These are phyloP conservation scores for Aspergillus novofumigatus DNA, from an alignment of 2,329 filamentous ascomycete species.

Conservation along the genomic window DNA sequence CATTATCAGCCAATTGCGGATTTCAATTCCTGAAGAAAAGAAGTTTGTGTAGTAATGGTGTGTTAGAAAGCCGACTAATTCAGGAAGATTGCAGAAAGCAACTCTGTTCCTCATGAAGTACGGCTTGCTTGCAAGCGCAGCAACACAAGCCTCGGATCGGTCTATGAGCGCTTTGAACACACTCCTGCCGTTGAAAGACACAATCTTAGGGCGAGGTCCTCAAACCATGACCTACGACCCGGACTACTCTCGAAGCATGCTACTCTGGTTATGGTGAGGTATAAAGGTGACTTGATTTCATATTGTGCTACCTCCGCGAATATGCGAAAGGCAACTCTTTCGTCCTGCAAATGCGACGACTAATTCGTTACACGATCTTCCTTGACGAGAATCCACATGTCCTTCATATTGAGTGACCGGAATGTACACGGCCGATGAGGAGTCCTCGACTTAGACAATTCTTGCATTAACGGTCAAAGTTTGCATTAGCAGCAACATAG, in stretches of 20 bases:
- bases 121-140: no score
- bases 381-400: not conserved
- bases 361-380: not conserved
- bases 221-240: not conserved
- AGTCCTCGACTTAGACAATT: conserved; percentile 7
- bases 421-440: not conserved
- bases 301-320: not conserved
- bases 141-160: not conserved
- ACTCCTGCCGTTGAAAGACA: not conserved
- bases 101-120: no score
- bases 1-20: no score
- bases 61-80: no score
- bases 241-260: not conserved
- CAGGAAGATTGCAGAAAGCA: no score
- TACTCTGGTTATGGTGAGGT: not conserved
- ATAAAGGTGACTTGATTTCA: not conserved
- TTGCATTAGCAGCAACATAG: conserved; percentile 26
- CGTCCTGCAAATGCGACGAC: not conserved
- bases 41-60: no score
- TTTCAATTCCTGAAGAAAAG: no score
- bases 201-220: not conserved
- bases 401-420: not conserved
- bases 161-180: not conserved
- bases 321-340: not conserved
- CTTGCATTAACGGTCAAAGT: conserved; percentile 17